Conservation (phyloP, 1,139 yeast species). For the Hemisphaericaspora xylofermentans region DNA sequence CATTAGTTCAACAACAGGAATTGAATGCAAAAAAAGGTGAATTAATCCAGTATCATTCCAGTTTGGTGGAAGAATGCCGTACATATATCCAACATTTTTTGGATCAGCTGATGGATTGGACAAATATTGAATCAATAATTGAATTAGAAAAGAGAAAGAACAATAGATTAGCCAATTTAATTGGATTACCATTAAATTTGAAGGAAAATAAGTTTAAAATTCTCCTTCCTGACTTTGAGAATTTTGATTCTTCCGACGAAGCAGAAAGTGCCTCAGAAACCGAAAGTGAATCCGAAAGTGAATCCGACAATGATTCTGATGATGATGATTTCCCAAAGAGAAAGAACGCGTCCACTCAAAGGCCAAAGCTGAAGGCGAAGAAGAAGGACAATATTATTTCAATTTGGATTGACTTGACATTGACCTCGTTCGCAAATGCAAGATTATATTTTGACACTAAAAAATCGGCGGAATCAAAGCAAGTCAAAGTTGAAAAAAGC, state of each 20-base stretch:
- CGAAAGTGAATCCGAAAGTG: slow-evolving; percentile 22
- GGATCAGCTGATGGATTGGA: slow-evolving; percentile 94
- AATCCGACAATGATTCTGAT: slow-evolving; percentile 31
- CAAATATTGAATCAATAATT: slow-evolving; percentile 76
- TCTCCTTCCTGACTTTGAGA: slow-evolving; percentile 50
- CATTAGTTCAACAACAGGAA: slow-evolving; percentile 63
- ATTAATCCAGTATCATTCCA: slow-evolving; percentile 67
- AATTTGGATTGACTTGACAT: slow-evolving; percentile 64
- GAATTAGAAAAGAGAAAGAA: slow-evolving; percentile 67
- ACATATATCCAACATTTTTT: slow-evolving; percentile 63
- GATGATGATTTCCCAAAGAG: slow-evolving; percentile 14
- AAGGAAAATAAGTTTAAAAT: slow-evolving; percentile 67
- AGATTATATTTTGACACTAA: slow-evolving; percentile 80
- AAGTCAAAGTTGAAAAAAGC: slow-evolving; percentile 75
- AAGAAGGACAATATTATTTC: slow-evolving; percentile 24
- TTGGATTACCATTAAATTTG: slow-evolving; percentile 70
- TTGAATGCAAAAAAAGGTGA: slow-evolving; percentile 69
- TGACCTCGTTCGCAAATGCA: slow-evolving; percentile 89
- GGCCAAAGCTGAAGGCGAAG: slow-evolving; percentile 12
- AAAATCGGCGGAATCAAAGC: slow-evolving; percentile 75
- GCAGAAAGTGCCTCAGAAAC: slow-evolving; percentile 14
- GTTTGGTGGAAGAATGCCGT: slow-evolving; percentile 70
- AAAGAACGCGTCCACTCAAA: slow-evolving; percentile 1
- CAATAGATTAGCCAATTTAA: slow-evolving; percentile 60
- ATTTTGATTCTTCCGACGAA: slow-evolving; percentile 23